Evolutionary conservation across 2,329 filamentous ascomycete genomes (phyloP).

Genomic region (Fusarium tupiense): DNA sequence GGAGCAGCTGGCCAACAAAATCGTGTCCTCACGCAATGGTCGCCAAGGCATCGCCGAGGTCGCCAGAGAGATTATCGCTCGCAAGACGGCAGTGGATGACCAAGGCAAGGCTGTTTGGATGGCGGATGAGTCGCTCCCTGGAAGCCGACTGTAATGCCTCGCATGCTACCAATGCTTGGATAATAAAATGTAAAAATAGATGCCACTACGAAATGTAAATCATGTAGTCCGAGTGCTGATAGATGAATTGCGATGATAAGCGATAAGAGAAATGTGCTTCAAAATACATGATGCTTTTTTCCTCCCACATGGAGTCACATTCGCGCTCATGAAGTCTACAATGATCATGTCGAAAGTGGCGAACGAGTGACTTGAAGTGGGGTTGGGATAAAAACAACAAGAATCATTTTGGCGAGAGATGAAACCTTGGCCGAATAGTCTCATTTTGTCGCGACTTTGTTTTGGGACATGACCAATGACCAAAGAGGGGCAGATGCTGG

Average conservation of each 20-base stretch:
- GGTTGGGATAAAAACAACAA: slow-evolving; percentile 40
- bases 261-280: slow-evolving; percentile 7
- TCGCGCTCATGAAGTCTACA: slow-evolving; percentile 1
- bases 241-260: slow-evolving; percentile 36
- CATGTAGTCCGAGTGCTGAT: slow-evolving; percentile 40
- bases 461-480: not conserved
- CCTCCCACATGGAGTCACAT: slow-evolving; percentile 14
- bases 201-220: slow-evolving; percentile 26
- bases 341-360: slow-evolving; percentile 9
- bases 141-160: slow-evolving; percentile 47
- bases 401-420: slow-evolving; percentile 16
- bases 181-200: slow-evolving; percentile 44
- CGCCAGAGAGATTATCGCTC: slow-evolving; percentile 72
- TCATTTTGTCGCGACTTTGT: slow-evolving; percentile 29
- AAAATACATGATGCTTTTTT: slow-evolving; percentile 12
- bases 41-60: slow-evolving; percentile 77
- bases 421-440: slow-evolving; percentile 23
- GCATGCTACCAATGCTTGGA: slow-evolving; percentile 10
- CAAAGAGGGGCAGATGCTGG: slow-evolving; percentile 18
- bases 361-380: slow-evolving; percentile 32
- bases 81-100: slow-evolving; percentile 65
- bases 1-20: slow-evolving; percentile 69
- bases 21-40: slow-evolving; percentile 67
- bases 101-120: slow-evolving; percentile 57
- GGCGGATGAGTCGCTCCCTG: slow-evolving; percentile 40